Percentiles rank a stretch among this genome's conserved stretches.
Evolutionary conservation across 805 yeast species (phyloP).

Genomic region (Torulaspora maleeae): DNA sequence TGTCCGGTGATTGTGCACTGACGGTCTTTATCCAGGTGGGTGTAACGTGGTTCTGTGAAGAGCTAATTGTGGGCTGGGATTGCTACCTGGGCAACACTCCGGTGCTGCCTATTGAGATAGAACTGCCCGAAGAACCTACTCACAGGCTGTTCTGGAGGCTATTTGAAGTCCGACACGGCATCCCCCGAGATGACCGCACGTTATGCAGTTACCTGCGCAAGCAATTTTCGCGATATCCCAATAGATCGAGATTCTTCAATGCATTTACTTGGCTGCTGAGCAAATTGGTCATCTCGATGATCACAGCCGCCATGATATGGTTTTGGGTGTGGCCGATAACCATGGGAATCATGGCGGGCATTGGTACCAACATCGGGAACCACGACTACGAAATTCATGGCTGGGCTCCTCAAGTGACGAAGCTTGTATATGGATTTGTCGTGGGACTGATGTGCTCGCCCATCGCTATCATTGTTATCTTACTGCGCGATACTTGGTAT

Average conservation of each 20-base stretch:
- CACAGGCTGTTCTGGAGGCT: conserved; percentile 11
- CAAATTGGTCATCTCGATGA: conserved; percentile 18
- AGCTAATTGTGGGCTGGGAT: conserved; percentile 23
- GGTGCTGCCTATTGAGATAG: conserved; percentile 8
- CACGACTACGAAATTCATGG: conserved; percentile 21
- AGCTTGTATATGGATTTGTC: conserved; percentile 22
- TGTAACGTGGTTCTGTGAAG: conserved; percentile 24
- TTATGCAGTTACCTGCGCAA: conserved; percentile 8
- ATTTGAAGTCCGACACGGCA: conserved; percentile 17
- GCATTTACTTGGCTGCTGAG: conserved; percentile 16
- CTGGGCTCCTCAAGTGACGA: conserved; percentile 24
- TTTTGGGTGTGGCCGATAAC: conserved; percentile 27
- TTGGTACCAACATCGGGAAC: conserved; percentile 16
- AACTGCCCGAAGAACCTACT: conserved; percentile 5
- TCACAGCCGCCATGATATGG: conserved; percentile 16
- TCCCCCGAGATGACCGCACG: conserved; percentile 5
- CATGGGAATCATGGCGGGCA: conserved; percentile 27
- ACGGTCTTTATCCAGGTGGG: conserved; percentile 24
- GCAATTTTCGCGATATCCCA: conserved; percentile 13
- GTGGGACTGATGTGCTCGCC: conserved; percentile 22
- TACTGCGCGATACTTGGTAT: conserved; percentile 19
- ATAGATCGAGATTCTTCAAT: conserved; percentile 12
- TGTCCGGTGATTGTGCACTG: conserved; percentile 28
- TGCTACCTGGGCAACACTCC: conserved; percentile 14
- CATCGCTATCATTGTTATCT: conserved; percentile 14